phyloP scores from a whole-genome alignment of 1,139 yeast genomes.

The Diutina rugosa region DNA sequence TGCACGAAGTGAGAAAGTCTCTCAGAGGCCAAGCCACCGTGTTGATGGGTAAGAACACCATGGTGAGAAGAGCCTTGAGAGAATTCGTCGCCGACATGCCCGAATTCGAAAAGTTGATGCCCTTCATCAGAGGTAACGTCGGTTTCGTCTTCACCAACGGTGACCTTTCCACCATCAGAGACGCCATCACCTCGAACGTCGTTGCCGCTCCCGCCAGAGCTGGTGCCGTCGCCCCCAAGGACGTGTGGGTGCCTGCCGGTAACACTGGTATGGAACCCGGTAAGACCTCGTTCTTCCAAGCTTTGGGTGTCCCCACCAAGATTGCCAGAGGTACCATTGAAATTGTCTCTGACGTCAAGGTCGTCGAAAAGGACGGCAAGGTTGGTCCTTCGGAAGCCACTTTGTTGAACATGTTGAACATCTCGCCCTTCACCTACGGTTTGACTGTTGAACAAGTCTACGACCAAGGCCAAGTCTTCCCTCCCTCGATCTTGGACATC shows the following conservation, averaged over 20 bases:
- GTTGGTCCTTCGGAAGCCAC: constrained; percentile 99
- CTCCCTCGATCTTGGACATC: constrained; percentile 92
- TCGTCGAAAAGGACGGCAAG: constrained; percentile 71
- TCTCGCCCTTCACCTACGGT: constrained; percentile 99
- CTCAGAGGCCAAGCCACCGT: constrained; percentile 92
- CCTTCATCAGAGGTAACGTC: constrained; percentile 93
- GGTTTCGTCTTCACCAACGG: constrained; percentile 99
- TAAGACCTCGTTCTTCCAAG: constrained; percentile 99
- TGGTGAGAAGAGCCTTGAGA: constrained; percentile 99
- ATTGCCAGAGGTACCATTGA: constrained; percentile 99
- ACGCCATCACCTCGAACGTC: constrained; percentile 74
- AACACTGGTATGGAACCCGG: constrained; percentile 99
- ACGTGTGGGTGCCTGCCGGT: constrained; percentile 96
- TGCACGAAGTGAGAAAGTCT: constrained; percentile 98
- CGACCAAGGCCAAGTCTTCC: constrained; percentile 98
- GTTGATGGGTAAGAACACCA: constrained; percentile 99
- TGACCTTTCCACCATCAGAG: constrained; percentile 89
- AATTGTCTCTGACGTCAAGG: constrained; percentile 94
- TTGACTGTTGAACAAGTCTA: constrained; percentile 91
- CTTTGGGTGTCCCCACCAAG: constrained; percentile 99
- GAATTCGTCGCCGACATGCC: constrained; percentile 90
- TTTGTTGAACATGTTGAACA: constrained; percentile 97
- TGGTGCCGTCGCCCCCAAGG: constrained; percentile 98
- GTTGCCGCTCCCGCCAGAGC: constrained; percentile 99
- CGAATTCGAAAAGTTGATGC: constrained; percentile 90